These are phyloP conservation scores for Colletotrichum theobromicola DNA, from an alignment of 2,329 filamentous ascomycete genomes.

Conservation along the genomic window DNA sequence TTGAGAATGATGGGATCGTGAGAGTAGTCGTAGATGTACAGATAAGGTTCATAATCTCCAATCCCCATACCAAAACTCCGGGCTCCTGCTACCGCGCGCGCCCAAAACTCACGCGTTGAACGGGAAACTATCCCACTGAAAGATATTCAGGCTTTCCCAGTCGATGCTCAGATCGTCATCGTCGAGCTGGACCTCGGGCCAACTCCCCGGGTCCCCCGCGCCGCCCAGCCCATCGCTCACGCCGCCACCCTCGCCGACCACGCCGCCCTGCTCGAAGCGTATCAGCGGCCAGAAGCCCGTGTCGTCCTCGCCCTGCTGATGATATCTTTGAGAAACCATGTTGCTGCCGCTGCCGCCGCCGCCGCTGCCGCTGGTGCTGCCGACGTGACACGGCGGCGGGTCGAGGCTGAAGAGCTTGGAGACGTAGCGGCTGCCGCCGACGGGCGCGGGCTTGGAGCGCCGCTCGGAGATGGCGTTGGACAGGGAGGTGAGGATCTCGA, in stretches of 20 bases:
- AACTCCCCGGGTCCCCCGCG: not conserved
- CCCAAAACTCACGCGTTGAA: not conserved
- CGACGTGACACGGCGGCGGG: not conserved
- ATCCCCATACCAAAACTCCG: not conserved
- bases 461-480: slow-evolving; percentile 49
- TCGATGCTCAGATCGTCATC: not conserved
- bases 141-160: not conserved
- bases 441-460: slow-evolving; percentile 29
- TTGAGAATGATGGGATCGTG: not conserved
- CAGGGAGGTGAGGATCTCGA: slow-evolving; percentile 56
- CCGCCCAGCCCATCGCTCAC: not conserved
- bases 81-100: not conserved
- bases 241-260: fast-evolving
- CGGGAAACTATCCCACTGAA: not conserved
- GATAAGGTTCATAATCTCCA: fast-evolving
- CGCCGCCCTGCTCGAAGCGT: not conserved
- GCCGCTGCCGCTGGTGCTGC: not conserved
- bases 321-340: not conserved
- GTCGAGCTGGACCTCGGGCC: not conserved
- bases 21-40: not conserved
- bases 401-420: slow-evolving; percentile 29
- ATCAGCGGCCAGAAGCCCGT: not conserved
- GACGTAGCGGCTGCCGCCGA: slow-evolving; percentile 31
- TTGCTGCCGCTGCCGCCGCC: not conserved
- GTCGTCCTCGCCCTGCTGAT: not conserved